These are phyloP conservation scores for Trichosanthes truncata DNA, from an alignment of 306 rosid species.

Conservation along the genomic window DNA sequence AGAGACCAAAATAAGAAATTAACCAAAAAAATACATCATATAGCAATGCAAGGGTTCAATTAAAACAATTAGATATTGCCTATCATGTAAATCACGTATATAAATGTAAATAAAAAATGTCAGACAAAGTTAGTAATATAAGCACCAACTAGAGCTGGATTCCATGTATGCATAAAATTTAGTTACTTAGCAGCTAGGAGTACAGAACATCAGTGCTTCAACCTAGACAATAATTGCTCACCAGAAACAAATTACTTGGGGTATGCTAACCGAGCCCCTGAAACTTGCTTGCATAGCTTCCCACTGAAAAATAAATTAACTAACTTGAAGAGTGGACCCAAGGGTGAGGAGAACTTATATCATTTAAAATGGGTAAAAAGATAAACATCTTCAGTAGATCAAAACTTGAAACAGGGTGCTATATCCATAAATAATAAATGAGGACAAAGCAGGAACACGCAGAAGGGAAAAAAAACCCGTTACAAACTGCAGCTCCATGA, in stretches of 20 bases:
- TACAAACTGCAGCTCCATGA: neutral
- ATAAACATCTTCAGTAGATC: neutral
- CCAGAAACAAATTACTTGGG: conserved; percentile 10
- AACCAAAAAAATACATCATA: neutral
- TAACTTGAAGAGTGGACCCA: conserved; percentile 6
- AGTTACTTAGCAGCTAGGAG: neutral
- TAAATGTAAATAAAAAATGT: neutral
- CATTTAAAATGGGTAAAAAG: conserved; percentile 1
- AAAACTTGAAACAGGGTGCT: neutral
- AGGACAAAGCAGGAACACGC: neutral
- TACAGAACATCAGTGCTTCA: conserved; percentile 2
- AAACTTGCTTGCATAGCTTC: conserved; percentile 11
- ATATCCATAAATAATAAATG: neutral
- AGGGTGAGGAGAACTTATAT: neutral
- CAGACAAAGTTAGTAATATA: neutral
- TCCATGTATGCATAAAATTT: neutral
- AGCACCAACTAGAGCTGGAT: neutral
- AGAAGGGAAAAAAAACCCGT: neutral
- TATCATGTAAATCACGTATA: neutral
- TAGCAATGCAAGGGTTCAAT: neutral
- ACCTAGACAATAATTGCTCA: conserved; percentile 7
- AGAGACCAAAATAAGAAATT: too few species aligned
- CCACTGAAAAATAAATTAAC: conserved; percentile 13
- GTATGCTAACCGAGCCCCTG: conserved; percentile 11
- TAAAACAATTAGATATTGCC: neutral